phyloP scores from a whole-genome alignment of 306 rosid genomes.

The Prosopis cineraria region DNA sequence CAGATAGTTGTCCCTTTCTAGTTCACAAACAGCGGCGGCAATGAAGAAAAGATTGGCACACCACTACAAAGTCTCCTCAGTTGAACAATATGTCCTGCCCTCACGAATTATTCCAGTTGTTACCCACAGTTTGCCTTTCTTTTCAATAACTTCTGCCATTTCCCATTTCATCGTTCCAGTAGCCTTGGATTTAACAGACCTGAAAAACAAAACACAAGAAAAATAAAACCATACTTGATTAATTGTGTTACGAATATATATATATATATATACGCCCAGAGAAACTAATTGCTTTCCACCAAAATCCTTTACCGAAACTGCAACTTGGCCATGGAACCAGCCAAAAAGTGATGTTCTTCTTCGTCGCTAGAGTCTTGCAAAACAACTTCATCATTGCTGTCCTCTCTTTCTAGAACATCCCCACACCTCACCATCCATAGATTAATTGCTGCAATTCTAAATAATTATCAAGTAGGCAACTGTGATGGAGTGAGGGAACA shows the following conservation, averaged over 20 bases:
- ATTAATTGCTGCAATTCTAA: not conserved
- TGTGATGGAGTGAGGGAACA: too few relatives aligned
- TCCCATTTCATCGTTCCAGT: constrained; percentile 66
- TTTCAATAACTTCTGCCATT: constrained; percentile 68
- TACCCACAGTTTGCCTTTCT: constrained; percentile 67
- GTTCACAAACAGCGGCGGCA: not conserved
- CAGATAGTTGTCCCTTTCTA: not conserved
- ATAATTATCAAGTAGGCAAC: not conserved
- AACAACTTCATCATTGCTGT: constrained; percentile 39
- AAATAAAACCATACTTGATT: not conserved
- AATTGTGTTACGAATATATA: not conserved
- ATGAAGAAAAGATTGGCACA: constrained; percentile 23
- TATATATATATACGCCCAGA: not conserved
- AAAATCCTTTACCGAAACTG: constrained; percentile 63
- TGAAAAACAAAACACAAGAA: constrained; percentile 20
- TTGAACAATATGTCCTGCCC: constrained; percentile 62
- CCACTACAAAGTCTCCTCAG: constrained; percentile 83
- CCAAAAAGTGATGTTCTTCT: constrained; percentile 44
- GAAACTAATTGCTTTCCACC: not conserved
- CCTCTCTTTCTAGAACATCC: constrained; percentile 44
- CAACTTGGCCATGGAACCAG: constrained; percentile 52
- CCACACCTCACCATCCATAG: constrained; percentile 40
- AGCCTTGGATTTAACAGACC: constrained; percentile 54
- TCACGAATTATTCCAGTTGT: constrained; percentile 69
- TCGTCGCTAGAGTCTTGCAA: constrained; percentile 52